These are phyloP conservation scores for Xylaria sp. DNA, from an alignment of 2,329 filamentous ascomycete species.

Conservation along the genomic window DNA sequence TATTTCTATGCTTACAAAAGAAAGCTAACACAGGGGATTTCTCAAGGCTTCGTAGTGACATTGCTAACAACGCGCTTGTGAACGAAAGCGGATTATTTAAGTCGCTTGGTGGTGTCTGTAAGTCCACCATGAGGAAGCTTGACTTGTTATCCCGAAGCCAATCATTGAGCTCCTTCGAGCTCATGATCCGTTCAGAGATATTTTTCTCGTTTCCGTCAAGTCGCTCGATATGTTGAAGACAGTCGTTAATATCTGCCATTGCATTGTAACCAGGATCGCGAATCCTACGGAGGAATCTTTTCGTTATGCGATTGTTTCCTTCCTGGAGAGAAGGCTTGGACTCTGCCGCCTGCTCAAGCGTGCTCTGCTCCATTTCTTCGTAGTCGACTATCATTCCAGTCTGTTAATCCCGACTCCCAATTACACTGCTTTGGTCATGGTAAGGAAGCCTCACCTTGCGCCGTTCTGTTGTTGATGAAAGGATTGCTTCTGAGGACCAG, in stretches of 20 bases:
- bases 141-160: conserved; percentile 11
- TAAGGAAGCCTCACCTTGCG: neutral
- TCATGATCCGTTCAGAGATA: conserved; percentile 1
- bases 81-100: conserved; percentile 8
- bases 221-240: conserved; percentile 3
- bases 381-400: neutral
- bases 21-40: conserved; percentile 1
- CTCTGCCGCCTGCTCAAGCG: conserved; percentile 1
- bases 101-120: conserved; percentile 15
- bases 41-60: neutral
- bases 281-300: neutral
- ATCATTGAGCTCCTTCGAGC: neutral
- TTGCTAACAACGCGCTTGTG: conserved; percentile 6
- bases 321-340: neutral
- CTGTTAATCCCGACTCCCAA: neutral
- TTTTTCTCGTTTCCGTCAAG: conserved; percentile 11
- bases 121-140: conserved; percentile 13
- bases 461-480: neutral
- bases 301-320: neutral
- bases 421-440: neutral
- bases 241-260: conserved; percentile 8
- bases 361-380: conserved; percentile 9
- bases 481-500: conserved; percentile 2
- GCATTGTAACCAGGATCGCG: neutral
- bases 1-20: conserved; percentile 14